Base-by-base conservation (phyloP, 768 basidiomycete genomes). In the Lentinula guzmanii region DNA sequence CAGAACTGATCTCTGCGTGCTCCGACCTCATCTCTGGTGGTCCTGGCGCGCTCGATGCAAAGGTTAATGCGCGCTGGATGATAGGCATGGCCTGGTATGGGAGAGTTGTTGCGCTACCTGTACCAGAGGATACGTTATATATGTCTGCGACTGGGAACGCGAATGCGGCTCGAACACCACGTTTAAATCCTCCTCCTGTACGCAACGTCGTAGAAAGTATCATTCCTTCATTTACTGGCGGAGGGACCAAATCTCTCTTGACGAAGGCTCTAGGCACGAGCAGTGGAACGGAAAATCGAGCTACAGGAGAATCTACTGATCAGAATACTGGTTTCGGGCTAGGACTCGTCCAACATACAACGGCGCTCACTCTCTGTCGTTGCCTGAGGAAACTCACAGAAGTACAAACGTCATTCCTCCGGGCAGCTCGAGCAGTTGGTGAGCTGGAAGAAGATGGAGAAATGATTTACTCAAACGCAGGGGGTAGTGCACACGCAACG, bases 11-110 rank as follows among this genome's bases (percentile, higher is more conserved):
- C 1, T 77, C 88, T 0, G 85, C 90, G 88, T 93, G 61, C 56
- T 82, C 76, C 18, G 18, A 15, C 24, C 13, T 56, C 11, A 31
- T 56, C 18, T 56, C 55, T 24, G 79, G 79, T 1, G 85, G 82
- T 4, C 80, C 81, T 2, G 73, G 93, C 37, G 89, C 91, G 0
- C 78, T 95, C 4, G 93, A 96, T 66, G 93, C 94, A 0, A 86
- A 93, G 2, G 81, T 95, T 5, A 91, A 91, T 0, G 90, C 90
- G 0, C 89, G 88, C 69, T 98, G 96, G 95, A 86, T 98, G 35
- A 84, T 89, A 0, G 96, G 94, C 61, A 86, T 97, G 65, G 79
- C 91, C 4, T 90, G 95, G 68, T 84, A 92, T 43, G 91, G 89
- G 2, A 79, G 80, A 7, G 81, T 98, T 58, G 79, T 97, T 55